Evolutionary conservation across 331 rosid species (phyloP), one percentile per base, ranked within the genome.

Genomic region (Phaseolus coccineus): DNA sequence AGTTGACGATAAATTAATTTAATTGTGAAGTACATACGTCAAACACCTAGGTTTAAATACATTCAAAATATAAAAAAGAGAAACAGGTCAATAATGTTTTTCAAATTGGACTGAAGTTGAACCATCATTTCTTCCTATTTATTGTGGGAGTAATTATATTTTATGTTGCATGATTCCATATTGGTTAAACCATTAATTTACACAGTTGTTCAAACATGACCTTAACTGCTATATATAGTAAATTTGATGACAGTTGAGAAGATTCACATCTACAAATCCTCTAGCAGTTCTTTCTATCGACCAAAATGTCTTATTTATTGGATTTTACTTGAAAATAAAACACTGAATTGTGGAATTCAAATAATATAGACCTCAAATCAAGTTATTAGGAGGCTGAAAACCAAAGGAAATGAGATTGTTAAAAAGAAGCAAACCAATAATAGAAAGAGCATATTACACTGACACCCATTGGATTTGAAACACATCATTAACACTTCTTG

Each of bases 31-130:
- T 28, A 4, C 66, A 12, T 14, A 28, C 13, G 42, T 19, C 67
- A 61, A 61, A 5, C 67, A 52, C 46, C 56, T 12, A n/a, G 16
- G 44, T 27, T 74, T 74, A 57, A 59, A 30, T 31, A 61, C 27
- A 19, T 19, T 19, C 22, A 19, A 19, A 19, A 19, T 19, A 19
- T 19, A 19, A 19, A 19, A 19, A 19, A 19, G 0, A 19, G 22
- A 19, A 19, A 19, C 22, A 19, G 22, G 22, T 19, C 22, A 19
- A 19, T 19, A 19, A 19, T 19, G 22, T 19, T 19, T 19, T 19
- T 19, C 22, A 19, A 15, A 53, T 12, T 3, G 6, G 7, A 19
- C 56, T 53, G 22, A 19, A 53, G 59, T 53, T 53, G 22, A 53
- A 19, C 25, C 1, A 53, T 63, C 47, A 63, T 2, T 15, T 19